A percentile compares a stretch with the other conserved stretches of the same genome.
Conservation (phyloP, 1,284 basidiomycete genomes). For the Naganishia liquefaciens region DNA sequence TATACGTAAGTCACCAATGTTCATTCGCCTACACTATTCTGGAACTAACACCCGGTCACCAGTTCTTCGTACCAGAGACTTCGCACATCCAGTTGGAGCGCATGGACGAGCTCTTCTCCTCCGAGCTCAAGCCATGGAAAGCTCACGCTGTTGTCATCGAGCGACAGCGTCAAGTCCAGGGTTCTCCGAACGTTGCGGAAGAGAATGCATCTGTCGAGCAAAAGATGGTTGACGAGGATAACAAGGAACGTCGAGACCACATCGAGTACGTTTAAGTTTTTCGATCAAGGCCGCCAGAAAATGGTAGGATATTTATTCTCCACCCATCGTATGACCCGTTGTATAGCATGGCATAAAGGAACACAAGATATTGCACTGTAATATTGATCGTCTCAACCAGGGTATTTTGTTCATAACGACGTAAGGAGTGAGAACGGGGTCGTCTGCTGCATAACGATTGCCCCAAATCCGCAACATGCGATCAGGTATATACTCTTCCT, state of each 20-base stretch:
- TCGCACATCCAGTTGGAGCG: conserved; percentile 36
- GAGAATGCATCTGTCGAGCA: conserved; percentile 18
- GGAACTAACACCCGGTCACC: conserved; percentile 10
- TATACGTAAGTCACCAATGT: conserved; percentile 37
- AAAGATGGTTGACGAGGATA: conserved; percentile 9
- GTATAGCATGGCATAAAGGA: conserved; percentile 27
- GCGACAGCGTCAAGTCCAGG: conserved; percentile 2
- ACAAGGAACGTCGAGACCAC: conserved; percentile 20
- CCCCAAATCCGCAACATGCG: too few species aligned
- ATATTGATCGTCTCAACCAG: background rate
- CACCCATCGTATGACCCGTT: conserved; percentile 15
- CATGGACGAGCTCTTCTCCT: conserved; percentile 39
- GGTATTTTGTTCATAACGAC: too few species aligned
- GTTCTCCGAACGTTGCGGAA: conserved; percentile 46
- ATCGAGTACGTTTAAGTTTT: conserved; percentile 25
- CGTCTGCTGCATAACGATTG: too few species aligned
- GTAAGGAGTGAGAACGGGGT: too few species aligned
- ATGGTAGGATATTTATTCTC: conserved; percentile 16
- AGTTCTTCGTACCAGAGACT: conserved; percentile 36
- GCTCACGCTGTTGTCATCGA: conserved; percentile 32
- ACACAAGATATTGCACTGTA: conserved; percentile 5
- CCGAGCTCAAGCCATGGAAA: conserved; percentile 29
- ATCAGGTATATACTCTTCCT: too few species aligned
- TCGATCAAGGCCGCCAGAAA: background rate
- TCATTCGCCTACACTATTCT: conserved; percentile 43